A percentile compares a stretch with the other conserved stretches of the same genome.
Evolutionary conservation across 495 filamentous ascomycete species (phyloP).

Genomic region (Podospora fimiseda): DNA sequence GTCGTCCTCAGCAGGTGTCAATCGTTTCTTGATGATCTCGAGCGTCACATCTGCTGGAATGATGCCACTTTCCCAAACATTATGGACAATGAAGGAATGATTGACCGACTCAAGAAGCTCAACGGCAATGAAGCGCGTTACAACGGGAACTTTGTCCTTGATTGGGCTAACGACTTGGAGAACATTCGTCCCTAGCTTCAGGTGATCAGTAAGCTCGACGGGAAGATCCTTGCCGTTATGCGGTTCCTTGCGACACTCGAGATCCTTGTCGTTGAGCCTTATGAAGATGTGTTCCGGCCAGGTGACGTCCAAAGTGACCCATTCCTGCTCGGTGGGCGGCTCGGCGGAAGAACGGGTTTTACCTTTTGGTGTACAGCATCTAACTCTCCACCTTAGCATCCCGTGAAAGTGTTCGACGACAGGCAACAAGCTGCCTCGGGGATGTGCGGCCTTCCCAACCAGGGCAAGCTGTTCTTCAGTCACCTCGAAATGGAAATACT

Average conservation of each 20-base stretch:
- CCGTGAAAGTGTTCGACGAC: slow-evolving; percentile 30
- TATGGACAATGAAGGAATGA: slow-evolving; percentile 43
- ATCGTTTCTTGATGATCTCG: slow-evolving; percentile 43
- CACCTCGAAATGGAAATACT: slow-evolving; percentile 32
- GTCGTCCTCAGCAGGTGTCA: slow-evolving; percentile 41
- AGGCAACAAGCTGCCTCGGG: slow-evolving; percentile 15
- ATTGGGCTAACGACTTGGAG: slow-evolving; percentile 50
- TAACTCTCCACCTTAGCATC: slow-evolving; percentile 34
- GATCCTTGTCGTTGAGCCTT: slow-evolving; percentile 53
- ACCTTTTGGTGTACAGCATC: slow-evolving; percentile 25
- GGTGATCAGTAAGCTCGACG: slow-evolving; percentile 59
- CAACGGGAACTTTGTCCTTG: slow-evolving; percentile 27
- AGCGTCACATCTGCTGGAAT: slow-evolving; percentile 35
- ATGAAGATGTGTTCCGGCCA: slow-evolving; percentile 74
- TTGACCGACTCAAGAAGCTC: slow-evolving; percentile 52
- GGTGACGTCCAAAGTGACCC: slow-evolving; percentile 53
- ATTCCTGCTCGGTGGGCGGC: slow-evolving; percentile 42
- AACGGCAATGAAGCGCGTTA: slow-evolving; percentile 50
- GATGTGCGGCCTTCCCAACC: slow-evolving; percentile 11
- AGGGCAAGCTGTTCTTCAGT: slow-evolving; percentile 24
- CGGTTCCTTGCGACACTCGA: slow-evolving; percentile 55
- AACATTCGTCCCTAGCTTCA: slow-evolving; percentile 49
- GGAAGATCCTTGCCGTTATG: slow-evolving; percentile 72
- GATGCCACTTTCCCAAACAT: slow-evolving; percentile 28
- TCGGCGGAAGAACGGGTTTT: neutral